Base-by-base conservation (phyloP, 2,329 filamentous ascomycete species). In the Lithohypha guttulata region DNA sequence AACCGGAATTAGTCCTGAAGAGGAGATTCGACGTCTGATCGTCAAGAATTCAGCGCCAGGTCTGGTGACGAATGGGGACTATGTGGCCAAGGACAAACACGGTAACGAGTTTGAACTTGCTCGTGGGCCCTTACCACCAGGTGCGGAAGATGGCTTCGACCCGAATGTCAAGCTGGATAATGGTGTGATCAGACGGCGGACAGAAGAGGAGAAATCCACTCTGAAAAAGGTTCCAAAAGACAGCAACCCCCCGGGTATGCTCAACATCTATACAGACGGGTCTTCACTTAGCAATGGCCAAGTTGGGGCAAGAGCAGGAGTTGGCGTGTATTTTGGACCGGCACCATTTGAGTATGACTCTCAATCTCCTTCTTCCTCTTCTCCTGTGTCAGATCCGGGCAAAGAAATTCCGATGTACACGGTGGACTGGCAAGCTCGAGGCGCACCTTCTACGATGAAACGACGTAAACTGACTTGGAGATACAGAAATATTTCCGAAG, bases 401-500 rank as follows among this genome's bases (percentile, higher is more conserved):
- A 26, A 39, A 9, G n/a, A 28, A 14, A 22, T 33, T 23, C 38
- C 43, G 40, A 33, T 51, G 6, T 51, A 51, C 40, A 48, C 43
- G 31, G 47, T 51, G 26, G 45, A 51, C 41, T 51, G 49, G 49
- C 34, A 38, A 14, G 45, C 40, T 10, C 43, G 49, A 27, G 34
- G 30, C 17, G 37, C 27, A 15, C 22, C 41, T 19, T 42, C 15
- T n/a, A 27, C 28, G 22, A 11, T 19, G 31, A 35, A 37, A 23
- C 39, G 44, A 43, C 39, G 21, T 14, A 48, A 42, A 35, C 41
- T 45, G 39, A 52, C 48, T 37, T 52, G 49, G 49, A 46, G 48
- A 47, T 52, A 59, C 53, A 78, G 75, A 50, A 82, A 82, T 53
- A 62, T 93, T 17, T 84, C 83, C 9, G 86, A 93, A 60, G 76